Base-by-base conservation (phyloP, 2,329 filamentous ascomycete genomes). In the Trichoderma hamatum region DNA sequence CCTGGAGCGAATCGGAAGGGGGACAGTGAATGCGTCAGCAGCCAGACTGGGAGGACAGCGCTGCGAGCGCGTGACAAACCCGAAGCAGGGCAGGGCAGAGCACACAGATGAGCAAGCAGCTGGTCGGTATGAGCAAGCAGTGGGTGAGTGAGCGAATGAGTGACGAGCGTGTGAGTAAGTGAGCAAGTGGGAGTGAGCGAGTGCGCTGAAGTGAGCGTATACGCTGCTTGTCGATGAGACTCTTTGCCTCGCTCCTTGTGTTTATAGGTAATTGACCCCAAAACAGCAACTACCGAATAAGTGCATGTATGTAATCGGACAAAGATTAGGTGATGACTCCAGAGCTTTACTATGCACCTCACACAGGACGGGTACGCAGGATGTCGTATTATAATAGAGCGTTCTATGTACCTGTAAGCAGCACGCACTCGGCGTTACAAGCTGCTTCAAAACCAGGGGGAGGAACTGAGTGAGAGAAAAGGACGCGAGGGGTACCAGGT, bases 401-500 rank as follows among this genome's bases (percentile, higher is more conserved):
- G 19, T 6, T 46, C 16, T n/a, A 46, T 10, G 43, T n/a, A 21
- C 19, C 43, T 49, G 43, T 49, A 49, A 24, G 43, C 19, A 49
- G 43, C 43, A 21, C n/a, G 43, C 43, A 21, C n/a, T 21, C n/a
- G 43, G 19, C 26, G 65, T 46, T 21, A 56, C 54, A 36, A 39
- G 26, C 24, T 36, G 52, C 26, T 32, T 43, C 28, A 4, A 36
- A 26, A 14, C 63, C 52, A 46, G 32, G 52, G 24, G 26, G 28
- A 56, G n/a, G 10, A 51, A n/a, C 39, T n/a, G 19, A 6, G 56
- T 16, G 51, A 55, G 32, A 59, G 43, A 67, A 52, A 69, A 39
- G 26, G 68, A 69, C 68, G 68, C 68, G 68, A 66, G 68, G 55
- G 56, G 62, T 69, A 69, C 68, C 68, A 56, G 54, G 63, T 49